Percentiles rank a stretch among this genome's conserved stretches.
Conservation (phyloP, 441 rosid genomes). For the Pelargonium cotyledonis region DNA sequence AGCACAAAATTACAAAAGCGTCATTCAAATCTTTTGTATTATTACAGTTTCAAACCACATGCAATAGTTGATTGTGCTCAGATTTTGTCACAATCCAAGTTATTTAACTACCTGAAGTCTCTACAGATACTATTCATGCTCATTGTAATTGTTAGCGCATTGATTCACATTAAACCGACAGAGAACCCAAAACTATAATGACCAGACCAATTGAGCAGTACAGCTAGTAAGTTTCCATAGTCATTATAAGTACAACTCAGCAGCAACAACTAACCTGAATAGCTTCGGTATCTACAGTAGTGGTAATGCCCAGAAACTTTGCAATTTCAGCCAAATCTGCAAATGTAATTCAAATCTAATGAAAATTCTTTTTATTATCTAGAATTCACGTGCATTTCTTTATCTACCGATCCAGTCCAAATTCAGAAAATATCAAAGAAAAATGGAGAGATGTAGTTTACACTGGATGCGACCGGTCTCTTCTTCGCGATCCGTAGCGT, state of each 20-base stretch:
- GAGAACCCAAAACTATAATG: neutral
- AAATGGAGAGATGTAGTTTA: slow-evolving; percentile 13
- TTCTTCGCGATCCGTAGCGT: slow-evolving; percentile 83
- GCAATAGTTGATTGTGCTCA: neutral
- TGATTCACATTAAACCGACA: neutral
- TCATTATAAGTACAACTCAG: neutral
- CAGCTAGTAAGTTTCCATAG: neutral
- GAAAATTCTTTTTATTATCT: too few species aligned
- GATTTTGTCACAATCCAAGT: neutral
- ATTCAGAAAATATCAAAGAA: neutral
- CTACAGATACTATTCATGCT: neutral
- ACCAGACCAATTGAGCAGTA: neutral
- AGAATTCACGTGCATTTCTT: too few species aligned
- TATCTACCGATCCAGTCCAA: too few species aligned
- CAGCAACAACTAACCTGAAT: slow-evolving; percentile 52
- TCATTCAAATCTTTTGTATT: neutral
- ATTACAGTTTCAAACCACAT: neutral
- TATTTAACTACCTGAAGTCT: neutral
- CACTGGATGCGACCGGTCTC: slow-evolving; percentile 90
- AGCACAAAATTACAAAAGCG: neutral
- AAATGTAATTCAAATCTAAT: slow-evolving; percentile 7
- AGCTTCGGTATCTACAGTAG: slow-evolving; percentile 73
- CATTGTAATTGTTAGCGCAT: neutral
- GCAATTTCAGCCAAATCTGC: slow-evolving; percentile 95
- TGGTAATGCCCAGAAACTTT: slow-evolving; percentile 79